Evolutionary conservation across 345 rosid genomes (phyloP).

Genomic region (Turnera subulata): DNA sequence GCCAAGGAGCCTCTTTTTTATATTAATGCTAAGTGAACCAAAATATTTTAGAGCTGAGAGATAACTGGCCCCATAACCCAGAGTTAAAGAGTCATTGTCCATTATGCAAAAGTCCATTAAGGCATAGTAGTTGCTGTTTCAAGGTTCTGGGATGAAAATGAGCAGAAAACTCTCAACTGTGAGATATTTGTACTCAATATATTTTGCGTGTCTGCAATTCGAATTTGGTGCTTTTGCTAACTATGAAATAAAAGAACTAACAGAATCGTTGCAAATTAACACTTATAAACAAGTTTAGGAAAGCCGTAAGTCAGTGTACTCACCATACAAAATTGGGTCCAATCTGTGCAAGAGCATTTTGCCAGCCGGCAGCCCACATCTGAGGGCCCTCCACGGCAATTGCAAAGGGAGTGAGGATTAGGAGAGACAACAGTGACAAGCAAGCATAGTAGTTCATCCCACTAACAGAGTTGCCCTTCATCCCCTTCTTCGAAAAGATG

Average conservation of each 20-base stretch:
- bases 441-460: conserved; percentile 99
- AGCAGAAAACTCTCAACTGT: background rate
- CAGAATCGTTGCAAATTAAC: background rate
- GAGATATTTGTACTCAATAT: background rate
- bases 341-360: conserved; percentile 59
- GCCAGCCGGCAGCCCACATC: conserved; percentile 92
- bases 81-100: too few species aligned
- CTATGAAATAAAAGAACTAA: background rate
- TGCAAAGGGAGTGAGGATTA: conserved; percentile 86
- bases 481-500: conserved; percentile 95
- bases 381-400: conserved; percentile 95
- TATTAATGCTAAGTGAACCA: too few species aligned
- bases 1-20: too few species aligned
- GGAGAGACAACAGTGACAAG: conserved; percentile 72
- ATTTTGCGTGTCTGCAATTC: background rate
- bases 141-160: too few species aligned
- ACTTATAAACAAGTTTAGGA: background rate
- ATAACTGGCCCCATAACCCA: too few species aligned
- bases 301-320: conserved; percentile 11
- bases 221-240: background rate
- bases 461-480: conserved; percentile 88
- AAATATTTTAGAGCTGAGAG: too few species aligned
- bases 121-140: too few species aligned
- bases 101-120: too few species aligned
- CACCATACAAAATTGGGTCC: conserved; percentile 92